A percentile compares a stretch with the other conserved stretches of the same genome.
phyloP scores from a whole-genome alignment of 2,329 filamentous ascomycete species.

The Xylogone sp. region DNA sequence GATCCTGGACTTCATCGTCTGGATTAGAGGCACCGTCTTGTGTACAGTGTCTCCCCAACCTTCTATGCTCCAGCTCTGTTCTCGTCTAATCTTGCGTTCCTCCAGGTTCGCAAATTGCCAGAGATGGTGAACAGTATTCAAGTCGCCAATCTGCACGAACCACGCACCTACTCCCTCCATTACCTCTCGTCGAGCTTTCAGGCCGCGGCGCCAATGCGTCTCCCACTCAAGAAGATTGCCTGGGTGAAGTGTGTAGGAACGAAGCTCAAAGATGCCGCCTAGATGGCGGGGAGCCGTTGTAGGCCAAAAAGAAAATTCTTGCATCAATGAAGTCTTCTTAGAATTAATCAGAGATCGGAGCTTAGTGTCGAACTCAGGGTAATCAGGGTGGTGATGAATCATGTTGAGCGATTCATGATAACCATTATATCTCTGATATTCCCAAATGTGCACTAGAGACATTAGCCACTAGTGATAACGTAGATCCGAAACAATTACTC shows the following conservation, averaged over 20 bases:
- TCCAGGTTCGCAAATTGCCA: constrained; percentile 99
- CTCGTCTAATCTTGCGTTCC: constrained; percentile 82
- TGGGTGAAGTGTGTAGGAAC: constrained; percentile 93
- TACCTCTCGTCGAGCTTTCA: constrained; percentile 87
- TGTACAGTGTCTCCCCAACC: constrained; percentile 98
- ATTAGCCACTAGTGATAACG: constrained; percentile 22
- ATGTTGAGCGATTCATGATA: constrained; percentile 89
- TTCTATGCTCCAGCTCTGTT: constrained; percentile 92
- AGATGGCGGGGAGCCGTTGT: constrained; percentile 86
- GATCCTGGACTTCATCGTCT: constrained; percentile 92
- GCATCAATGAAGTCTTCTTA: constrained; percentile 92
- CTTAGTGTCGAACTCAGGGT: constrained; percentile 76
- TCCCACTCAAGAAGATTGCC: constrained; percentile 98
- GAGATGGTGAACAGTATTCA: constrained; percentile 96
- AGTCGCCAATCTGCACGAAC: constrained; percentile 97
- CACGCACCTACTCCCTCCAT: constrained; percentile 98
- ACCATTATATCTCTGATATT: constrained; percentile 95
- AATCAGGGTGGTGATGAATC: constrained; percentile 81
- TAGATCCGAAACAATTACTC: constrained; percentile 31
- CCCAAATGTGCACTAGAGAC: constrained; percentile 95
- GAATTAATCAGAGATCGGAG: constrained; percentile 80
- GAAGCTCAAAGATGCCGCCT: constrained; percentile 90
- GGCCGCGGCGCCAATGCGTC: constrained; percentile 91
- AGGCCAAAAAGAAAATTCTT: constrained; percentile 99
- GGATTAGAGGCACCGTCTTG: constrained; percentile 96